Percentiles rank a stretch among this genome's conserved stretches.
phyloP scores from a whole-genome alignment of 106 monocot genomes.

The Iris macrosiphon region DNA sequence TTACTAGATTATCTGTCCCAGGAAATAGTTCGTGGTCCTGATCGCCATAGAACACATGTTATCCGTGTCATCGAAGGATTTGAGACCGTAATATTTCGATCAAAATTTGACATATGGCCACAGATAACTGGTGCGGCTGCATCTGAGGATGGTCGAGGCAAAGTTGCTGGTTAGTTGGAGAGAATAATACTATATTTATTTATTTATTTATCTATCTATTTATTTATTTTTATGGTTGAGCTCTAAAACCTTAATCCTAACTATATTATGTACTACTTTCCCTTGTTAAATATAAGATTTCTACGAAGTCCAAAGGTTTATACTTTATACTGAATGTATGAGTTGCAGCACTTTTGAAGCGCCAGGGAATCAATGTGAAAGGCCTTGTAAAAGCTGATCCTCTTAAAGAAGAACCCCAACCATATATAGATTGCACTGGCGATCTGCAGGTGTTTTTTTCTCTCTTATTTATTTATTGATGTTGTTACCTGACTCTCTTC shows the following conservation, averaged over 20 bases:
- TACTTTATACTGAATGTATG: no score
- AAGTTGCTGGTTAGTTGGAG: slow-evolving; percentile 73
- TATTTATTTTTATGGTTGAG: background rate
- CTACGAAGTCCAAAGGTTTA: no score
- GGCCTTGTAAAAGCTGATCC: slow-evolving; percentile 73
- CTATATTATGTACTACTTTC: background rate
- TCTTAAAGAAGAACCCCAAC: slow-evolving; percentile 75
- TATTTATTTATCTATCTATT: no score
- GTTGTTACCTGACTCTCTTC: no score
- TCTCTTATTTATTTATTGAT: background rate
- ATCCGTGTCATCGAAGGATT: slow-evolving; percentile 73
- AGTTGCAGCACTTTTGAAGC: slow-evolving; percentile 74
- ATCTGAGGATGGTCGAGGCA: slow-evolving; percentile 81
- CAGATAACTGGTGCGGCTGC: slow-evolving; percentile 38
- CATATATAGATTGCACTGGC: slow-evolving; percentile 90
- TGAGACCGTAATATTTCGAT: slow-evolving; percentile 61
- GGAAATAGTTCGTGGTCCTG: slow-evolving; percentile 41
- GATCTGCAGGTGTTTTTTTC: slow-evolving; percentile 54
- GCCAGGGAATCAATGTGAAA: slow-evolving; percentile 93
- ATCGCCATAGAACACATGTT: slow-evolving; percentile 47
- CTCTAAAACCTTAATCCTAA: background rate
- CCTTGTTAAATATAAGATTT: background rate
- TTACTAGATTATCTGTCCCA: slow-evolving; percentile 8
- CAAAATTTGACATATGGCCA: slow-evolving; percentile 61
- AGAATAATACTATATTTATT: background rate